phyloP scores from a whole-genome alignment of 116 monocot genomes.

The Posidonia oceanica region DNA sequence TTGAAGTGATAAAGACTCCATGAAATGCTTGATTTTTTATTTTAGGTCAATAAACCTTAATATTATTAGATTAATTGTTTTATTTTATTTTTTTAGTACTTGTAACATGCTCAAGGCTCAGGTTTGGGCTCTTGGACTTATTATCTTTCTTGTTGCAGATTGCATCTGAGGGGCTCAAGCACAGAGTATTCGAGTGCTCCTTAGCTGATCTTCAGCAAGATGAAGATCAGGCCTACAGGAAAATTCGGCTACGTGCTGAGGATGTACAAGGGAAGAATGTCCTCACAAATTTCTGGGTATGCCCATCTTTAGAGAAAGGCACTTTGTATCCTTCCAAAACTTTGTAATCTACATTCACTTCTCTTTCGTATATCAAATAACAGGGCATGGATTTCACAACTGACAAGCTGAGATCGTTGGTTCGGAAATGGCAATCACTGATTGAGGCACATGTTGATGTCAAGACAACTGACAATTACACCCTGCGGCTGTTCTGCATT shows the following conservation, averaged over 20 bases:
- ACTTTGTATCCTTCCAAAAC: not conserved
- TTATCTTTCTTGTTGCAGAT: constrained; percentile 20
- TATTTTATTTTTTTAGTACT: no score
- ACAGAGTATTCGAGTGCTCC: constrained; percentile 51
- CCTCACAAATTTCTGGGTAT: constrained; percentile 76
- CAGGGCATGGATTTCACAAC: constrained; percentile 93
- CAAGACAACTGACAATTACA: constrained; percentile 85
- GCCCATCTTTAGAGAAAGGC: not conserved
- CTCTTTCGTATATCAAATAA: not conserved
- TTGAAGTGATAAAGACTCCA: no score
- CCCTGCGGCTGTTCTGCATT: constrained; percentile 71
- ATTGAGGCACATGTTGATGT: constrained; percentile 94
- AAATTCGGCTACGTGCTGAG: constrained; percentile 57
- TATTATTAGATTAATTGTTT: no score
- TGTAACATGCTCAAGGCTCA: no score
- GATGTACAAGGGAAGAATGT: constrained; percentile 78
- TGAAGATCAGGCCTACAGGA: constrained; percentile 67
- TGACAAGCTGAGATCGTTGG: constrained; percentile 78
- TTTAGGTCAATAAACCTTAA: no score
- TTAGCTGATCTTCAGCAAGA: constrained; percentile 67
- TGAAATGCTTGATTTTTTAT: no score
- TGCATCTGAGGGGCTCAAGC: constrained; percentile 68
- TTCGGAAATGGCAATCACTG: constrained; percentile 79
- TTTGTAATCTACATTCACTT: not conserved
- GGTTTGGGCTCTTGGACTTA: no score